Percentiles rank a stretch among this genome's conserved stretches.
Evolutionary conservation across 2,329 filamentous ascomycete species (phyloP).

Genomic region (Didymellaceae sp.): DNA sequence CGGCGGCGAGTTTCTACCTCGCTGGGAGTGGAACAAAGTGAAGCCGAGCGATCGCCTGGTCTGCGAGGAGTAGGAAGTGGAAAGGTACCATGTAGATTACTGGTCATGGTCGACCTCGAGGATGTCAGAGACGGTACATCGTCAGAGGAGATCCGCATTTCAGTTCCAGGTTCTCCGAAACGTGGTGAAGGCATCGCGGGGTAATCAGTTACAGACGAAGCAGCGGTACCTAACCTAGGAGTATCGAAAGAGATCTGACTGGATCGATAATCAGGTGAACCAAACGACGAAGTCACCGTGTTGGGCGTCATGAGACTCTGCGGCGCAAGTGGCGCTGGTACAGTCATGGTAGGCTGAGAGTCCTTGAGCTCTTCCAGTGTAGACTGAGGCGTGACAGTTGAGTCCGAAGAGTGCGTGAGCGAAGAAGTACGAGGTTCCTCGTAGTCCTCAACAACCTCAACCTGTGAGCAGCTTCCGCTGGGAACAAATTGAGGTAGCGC

Average conservation of each 20-base stretch:
- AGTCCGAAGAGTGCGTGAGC: constrained; percentile 58
- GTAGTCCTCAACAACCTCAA: constrained; percentile 55
- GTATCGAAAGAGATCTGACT: constrained; percentile 71
- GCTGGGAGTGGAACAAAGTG: constrained; percentile 50
- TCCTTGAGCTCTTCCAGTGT: constrained; percentile 43
- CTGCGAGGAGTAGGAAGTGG: constrained; percentile 52
- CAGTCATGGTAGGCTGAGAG: constrained; percentile 45
- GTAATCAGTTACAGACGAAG: constrained; percentile 75
- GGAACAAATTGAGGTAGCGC: constrained; percentile 22
- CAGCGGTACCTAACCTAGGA: constrained; percentile 75
- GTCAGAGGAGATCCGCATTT: constrained; percentile 72
- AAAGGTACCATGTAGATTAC: constrained; percentile 66
- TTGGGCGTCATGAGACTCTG: constrained; percentile 69
- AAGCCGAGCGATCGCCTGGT: constrained; percentile 49
- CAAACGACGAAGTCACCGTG: constrained; percentile 62
- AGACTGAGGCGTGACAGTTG: constrained; percentile 51
- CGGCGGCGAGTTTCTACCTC: constrained; percentile 62
- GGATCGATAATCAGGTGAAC: constrained; percentile 69
- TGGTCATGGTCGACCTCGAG: constrained; percentile 77
- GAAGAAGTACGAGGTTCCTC: constrained; percentile 58
- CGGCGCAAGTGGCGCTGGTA: constrained; percentile 48
- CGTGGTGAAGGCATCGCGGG: constrained; percentile 73
- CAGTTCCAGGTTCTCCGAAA: constrained; percentile 75
- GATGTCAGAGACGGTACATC: constrained; percentile 78
- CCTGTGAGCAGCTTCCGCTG: constrained; percentile 35